Conservation (phyloP, 805 yeast species). For the Candida glaebosa region DNA sequence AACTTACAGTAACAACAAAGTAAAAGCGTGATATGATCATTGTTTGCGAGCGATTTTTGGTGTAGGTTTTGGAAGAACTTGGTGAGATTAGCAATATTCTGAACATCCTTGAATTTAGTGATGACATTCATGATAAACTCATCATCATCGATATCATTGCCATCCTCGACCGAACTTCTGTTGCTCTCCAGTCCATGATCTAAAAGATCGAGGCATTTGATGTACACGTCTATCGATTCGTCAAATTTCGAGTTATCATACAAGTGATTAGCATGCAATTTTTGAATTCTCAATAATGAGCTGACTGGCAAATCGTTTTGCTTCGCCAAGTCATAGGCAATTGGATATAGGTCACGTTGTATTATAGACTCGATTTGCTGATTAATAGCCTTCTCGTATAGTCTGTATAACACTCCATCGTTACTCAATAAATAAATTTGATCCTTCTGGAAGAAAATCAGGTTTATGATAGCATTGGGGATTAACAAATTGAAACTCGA, state of each 20-base stretch:
- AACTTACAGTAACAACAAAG: slow-evolving; percentile 78
- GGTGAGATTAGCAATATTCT: slow-evolving; percentile 62
- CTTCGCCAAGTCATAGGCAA: slow-evolving; percentile 68
- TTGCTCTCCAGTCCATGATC: slow-evolving; percentile 3
- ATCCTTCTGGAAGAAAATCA: slow-evolving; percentile 54
- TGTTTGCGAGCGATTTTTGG: slow-evolving; percentile 51
- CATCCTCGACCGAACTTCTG: neutral
- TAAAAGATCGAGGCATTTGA: slow-evolving; percentile 37
- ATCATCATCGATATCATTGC: slow-evolving; percentile 8
- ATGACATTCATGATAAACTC: slow-evolving; percentile 68
- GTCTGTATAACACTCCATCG: slow-evolving; percentile 70
- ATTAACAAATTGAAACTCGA: slow-evolving; percentile 67
- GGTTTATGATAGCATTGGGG: slow-evolving; percentile 55
- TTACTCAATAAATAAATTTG: slow-evolving; percentile 60
- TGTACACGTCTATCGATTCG: slow-evolving; percentile 72
- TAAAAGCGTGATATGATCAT: slow-evolving; percentile 78
- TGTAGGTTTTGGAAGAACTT: slow-evolving; percentile 62
- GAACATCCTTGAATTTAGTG: slow-evolving; percentile 72
- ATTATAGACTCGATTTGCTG: slow-evolving; percentile 67
- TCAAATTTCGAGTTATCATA: slow-evolving; percentile 62
- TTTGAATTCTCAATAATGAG: slow-evolving; percentile 25
- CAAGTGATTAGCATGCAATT: slow-evolving; percentile 65
- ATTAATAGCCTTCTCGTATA: slow-evolving; percentile 63
- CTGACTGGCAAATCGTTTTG: slow-evolving; percentile 28
- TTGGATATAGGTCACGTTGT: slow-evolving; percentile 64